Evolutionary conservation across 2,329 filamentous ascomycete genomes (phyloP), one percentile per base, ranked within the genome.

Genomic region (Fusarium nematophilum): DNA sequence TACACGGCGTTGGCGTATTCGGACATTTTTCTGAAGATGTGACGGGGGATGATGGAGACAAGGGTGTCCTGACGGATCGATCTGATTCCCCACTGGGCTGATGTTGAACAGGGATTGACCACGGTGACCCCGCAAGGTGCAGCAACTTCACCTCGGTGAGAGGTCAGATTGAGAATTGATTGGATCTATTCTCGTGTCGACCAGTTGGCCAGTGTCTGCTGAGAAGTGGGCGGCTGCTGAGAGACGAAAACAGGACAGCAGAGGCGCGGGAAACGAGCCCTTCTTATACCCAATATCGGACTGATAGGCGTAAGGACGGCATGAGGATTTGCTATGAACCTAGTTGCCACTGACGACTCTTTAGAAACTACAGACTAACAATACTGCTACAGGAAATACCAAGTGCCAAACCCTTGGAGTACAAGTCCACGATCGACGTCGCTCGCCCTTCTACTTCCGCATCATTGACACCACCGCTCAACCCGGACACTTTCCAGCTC

Each of bases 1-100:
- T 89, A 89, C 2, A 87, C 75, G 11, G 75, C 75, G 39, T 78
- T 78, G 46, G 70, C 68, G 42, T 68, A 65, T 27, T 53, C 13
- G 4, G 65, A 31, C 64, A 68, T 59, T 14, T 44, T 53, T 46
- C 6, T 3, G 17, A 9, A 30, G 18, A 6, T 15, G n/a, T 25
- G 14, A 30, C 11, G 4, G 15, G 15, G 27, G 34, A 17, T 21
- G 11, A 6, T 38, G 42, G 33, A 21, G 5, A 36, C 6, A 23
- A 26, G 26, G 30, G 13, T 30, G 17, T 31, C 18, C 31, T 26
- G 26, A 46, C 26, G 26, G 40, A 55, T 47, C 26, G 40, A 64
- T 52, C 45, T 27, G 42, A 56, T 42, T n/a, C 53, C 8, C 27
- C 48, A 40, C 53, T 5, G 13, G 30, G 34, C n/a, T 46, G 25